Percentiles rank a stretch among this genome's conserved stretches.
phyloP scores from a whole-genome alignment of 768 basidiomycete genomes.

The Collybia sordida region DNA sequence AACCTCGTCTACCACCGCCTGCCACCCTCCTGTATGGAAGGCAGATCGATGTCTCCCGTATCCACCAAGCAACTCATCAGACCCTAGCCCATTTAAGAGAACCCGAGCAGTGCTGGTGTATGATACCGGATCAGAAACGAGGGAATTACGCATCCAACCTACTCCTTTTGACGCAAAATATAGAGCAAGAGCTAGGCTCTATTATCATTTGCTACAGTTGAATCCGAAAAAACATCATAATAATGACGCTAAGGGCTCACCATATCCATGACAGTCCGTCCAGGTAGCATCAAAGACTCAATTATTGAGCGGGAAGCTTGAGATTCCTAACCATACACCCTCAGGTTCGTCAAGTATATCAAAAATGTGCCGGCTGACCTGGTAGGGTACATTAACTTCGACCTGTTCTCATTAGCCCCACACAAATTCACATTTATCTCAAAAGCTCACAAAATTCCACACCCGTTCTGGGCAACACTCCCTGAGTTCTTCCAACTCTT shows the following conservation, averaged over 20 bases:
- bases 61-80: conserved; percentile 94
- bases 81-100: conserved; percentile 87
- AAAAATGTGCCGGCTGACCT: conserved; percentile 36
- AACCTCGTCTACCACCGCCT: conserved; percentile 80
- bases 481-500: conserved; percentile 76
- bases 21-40: conserved; percentile 69
- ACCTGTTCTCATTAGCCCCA: conserved; percentile 43
- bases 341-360: not conserved
- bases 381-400: conserved; percentile 81
- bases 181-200: conserved; percentile 91
- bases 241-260: conserved; percentile 52
- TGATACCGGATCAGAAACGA: conserved; percentile 33
- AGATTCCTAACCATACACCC: conserved; percentile 53
- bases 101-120: conserved; percentile 82
- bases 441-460: conserved; percentile 84
- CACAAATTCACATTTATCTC: conserved; percentile 1
- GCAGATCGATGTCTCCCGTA: conserved; percentile 87
- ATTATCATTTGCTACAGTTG: conserved; percentile 1
- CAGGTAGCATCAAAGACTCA: conserved; percentile 76
- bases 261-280: conserved; percentile 87
- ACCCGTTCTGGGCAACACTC: conserved; percentile 70
- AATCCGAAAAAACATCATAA: not conserved
- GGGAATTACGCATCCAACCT: conserved; percentile 51
- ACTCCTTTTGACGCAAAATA: conserved; percentile 88
- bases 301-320: conserved; percentile 52